Evolutionary conservation across 495 filamentous ascomycete genomes (phyloP).

Genomic region (Bathelium albidoporum): DNA sequence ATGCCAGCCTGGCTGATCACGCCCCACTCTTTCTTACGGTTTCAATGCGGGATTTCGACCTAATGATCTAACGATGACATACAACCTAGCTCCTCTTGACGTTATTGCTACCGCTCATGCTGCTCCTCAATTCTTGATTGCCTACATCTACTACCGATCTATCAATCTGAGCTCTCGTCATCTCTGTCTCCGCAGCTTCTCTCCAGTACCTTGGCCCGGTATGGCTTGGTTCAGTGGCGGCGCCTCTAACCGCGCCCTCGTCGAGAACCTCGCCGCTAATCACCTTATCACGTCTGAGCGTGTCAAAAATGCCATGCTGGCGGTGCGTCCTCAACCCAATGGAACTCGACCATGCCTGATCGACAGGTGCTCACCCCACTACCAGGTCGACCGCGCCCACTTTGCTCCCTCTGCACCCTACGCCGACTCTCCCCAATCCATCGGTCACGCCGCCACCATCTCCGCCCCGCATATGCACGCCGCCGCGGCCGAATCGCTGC

Average conservation of each 20-base stretch:
- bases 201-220: not conserved
- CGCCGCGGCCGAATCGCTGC: conserved; percentile 43
- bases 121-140: too few relatives aligned
- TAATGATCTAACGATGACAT: too few relatives aligned
- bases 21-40: too few relatives aligned
- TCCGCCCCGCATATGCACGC: conserved; percentile 98
- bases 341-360: too few relatives aligned
- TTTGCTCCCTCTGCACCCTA: conserved; percentile 63
- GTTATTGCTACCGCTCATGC: too few relatives aligned
- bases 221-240: conserved; percentile 95
- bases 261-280: conserved; percentile 66
- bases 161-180: too few relatives aligned
- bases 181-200: conserved; percentile 10
- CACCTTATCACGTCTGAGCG: conserved; percentile 57
- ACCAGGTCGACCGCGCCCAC: conserved; percentile 79
- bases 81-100: too few relatives aligned
- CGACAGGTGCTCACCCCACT: not conserved
- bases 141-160: too few relatives aligned
- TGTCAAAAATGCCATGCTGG: conserved; percentile 70
- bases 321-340: conserved; percentile 41
- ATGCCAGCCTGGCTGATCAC: too few relatives aligned
- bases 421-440: conserved; percentile 80
- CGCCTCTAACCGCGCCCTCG: conserved; percentile 60
- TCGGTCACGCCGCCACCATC: conserved; percentile 83
- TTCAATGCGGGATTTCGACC: too few relatives aligned